Conservation (phyloP, 179 eudicot genomes). For the Patellifolia procumbens region DNA sequence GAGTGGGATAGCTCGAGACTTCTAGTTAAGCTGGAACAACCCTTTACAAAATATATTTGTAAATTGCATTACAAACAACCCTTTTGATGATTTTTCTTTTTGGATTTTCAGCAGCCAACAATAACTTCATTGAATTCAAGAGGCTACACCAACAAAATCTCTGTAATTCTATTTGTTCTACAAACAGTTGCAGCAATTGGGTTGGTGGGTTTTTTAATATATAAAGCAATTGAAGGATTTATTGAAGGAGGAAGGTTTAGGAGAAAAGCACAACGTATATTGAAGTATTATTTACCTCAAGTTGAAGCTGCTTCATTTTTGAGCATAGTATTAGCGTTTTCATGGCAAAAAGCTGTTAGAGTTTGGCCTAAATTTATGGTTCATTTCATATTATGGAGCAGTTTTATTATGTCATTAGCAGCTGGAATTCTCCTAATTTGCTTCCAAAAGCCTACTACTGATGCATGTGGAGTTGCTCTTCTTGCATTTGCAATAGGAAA, state of each 20-base stretch:
- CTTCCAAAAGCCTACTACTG: constrained; percentile 75
- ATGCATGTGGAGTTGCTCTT: constrained; percentile 71
- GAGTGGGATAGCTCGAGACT: no score
- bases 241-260: constrained; percentile 43
- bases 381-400: constrained; percentile 85
- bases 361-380: constrained; percentile 81
- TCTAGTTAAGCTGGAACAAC: no score
- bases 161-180: constrained; percentile 59
- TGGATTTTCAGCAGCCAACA: constrained; percentile 43
- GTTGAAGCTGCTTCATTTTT: constrained; percentile 73
- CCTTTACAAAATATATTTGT: no score
- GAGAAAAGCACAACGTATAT: constrained; percentile 46
- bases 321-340: constrained; percentile 75
- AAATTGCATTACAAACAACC: no score
- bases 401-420: constrained; percentile 58
- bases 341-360: constrained; percentile 82
- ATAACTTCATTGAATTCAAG: constrained; percentile 63
- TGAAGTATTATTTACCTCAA: constrained; percentile 75
- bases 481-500: constrained; percentile 72
- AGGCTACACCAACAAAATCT: constrained; percentile 75
- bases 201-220: constrained; percentile 68
- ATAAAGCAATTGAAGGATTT: constrained; percentile 67
- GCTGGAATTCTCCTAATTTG: constrained; percentile 89
- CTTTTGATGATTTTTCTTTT: background rate
- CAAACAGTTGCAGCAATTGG: constrained; percentile 61